Conservation (phyloP, 1,284 basidiomycete species). For the Dichomitus squalens region DNA sequence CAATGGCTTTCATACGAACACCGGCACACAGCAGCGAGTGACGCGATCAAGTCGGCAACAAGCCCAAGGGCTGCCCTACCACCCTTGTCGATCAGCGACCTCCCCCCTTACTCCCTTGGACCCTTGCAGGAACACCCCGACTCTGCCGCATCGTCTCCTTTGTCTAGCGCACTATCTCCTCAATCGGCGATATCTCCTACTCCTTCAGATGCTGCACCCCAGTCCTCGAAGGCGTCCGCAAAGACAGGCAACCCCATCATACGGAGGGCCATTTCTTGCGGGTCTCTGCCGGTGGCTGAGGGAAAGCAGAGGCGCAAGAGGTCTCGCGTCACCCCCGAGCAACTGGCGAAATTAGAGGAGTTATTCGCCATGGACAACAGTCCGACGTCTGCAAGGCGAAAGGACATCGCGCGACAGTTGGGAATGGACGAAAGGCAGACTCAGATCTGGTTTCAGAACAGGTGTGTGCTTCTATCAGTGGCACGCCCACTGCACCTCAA, state of each 20-base stretch:
- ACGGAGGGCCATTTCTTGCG: conserved; percentile 24
- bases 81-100: conserved; percentile 12
- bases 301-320: conserved; percentile 71
- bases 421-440: conserved; percentile 85
- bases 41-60: neutral
- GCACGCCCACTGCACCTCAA: conserved; percentile 1
- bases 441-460: conserved; percentile 87
- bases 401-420: conserved; percentile 73
- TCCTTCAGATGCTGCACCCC: conserved; percentile 11
- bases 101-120: conserved; percentile 4
- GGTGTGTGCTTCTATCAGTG: conserved; percentile 44
- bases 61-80: conserved; percentile 5
- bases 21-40: neutral
- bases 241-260: conserved; percentile 8
- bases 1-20: neutral
- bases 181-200: conserved; percentile 15
- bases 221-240: neutral
- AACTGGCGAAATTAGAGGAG: conserved; percentile 70
- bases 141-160: conserved; percentile 14
- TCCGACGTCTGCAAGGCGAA: conserved; percentile 68
- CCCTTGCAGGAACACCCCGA: conserved; percentile 4
- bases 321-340: conserved; percentile 75
- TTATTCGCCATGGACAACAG: conserved; percentile 70
- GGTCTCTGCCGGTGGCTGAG: conserved; percentile 7
- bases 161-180: conserved; percentile 13